Conservation (phyloP, 495 filamentous ascomycete species). For the Opeltia flavorubescens region DNA sequence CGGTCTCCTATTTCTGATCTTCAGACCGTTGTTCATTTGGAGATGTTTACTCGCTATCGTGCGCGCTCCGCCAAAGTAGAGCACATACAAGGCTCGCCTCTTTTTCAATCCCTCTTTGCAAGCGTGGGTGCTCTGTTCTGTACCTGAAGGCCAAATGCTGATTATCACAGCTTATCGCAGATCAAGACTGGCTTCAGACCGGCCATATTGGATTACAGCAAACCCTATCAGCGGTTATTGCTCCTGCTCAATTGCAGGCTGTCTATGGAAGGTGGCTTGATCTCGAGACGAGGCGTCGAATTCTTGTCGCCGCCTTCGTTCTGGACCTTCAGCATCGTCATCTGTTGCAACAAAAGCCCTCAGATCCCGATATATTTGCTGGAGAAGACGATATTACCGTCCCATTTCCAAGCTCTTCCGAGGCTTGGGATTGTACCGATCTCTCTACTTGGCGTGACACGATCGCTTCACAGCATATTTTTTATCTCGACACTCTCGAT, state of each 20-base stretch:
- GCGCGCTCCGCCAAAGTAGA: conserved; percentile 10
- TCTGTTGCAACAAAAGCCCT: conserved; percentile 10
- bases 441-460: conserved; percentile 8
- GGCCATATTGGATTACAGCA: not conserved
- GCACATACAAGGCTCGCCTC: conserved; percentile 5
- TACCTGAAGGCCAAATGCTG: not conserved
- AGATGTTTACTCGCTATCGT: conserved; percentile 11
- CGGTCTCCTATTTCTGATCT: conserved; percentile 13
- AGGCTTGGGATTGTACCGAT: conserved; percentile 11
- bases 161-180: not conserved
- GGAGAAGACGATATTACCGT: conserved; percentile 3
- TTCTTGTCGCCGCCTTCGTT: conserved; percentile 15
- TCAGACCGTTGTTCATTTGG: conserved; percentile 14
- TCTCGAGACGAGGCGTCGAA: conserved; percentile 10
- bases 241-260: not conserved
- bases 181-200: not conserved
- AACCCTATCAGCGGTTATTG: not conserved
- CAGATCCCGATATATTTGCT: not conserved
- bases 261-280: conserved; percentile 4
- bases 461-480: not conserved
- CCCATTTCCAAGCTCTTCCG: conserved; percentile 11
- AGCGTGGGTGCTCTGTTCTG: conserved; percentile 3
- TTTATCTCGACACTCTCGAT: conserved; percentile 4
- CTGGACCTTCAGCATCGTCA: conserved; percentile 10
- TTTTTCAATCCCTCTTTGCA: conserved; percentile 10